phyloP scores from a whole-genome alignment of 495 filamentous ascomycete genomes.

The Hypoxylon intermedium region DNA sequence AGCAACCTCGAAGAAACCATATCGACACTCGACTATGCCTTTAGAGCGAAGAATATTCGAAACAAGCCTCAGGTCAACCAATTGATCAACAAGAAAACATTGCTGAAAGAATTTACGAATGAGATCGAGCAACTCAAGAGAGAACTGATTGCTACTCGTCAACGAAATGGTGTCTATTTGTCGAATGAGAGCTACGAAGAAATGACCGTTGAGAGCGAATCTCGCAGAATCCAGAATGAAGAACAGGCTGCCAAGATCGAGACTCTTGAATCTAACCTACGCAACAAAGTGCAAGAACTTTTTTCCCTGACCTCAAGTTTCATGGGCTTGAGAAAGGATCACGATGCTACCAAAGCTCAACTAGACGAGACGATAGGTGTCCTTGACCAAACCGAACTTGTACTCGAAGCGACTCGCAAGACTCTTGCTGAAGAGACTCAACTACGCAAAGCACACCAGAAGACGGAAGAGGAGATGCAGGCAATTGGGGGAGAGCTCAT shows the following conservation, averaged over 20 bases:
- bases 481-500: slow-evolving; percentile 76
- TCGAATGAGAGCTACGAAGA: slow-evolving; percentile 84
- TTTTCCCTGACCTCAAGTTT: slow-evolving; percentile 84
- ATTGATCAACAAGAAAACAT: slow-evolving; percentile 86
- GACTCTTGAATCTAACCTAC: slow-evolving; percentile 84
- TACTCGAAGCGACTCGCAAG: slow-evolving; percentile 75
- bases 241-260: slow-evolving; percentile 93
- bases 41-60: slow-evolving; percentile 95
- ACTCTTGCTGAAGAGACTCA: slow-evolving; percentile 79
- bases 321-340: slow-evolving; percentile 82
- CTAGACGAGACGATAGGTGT: slow-evolving; percentile 80
- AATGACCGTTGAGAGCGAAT: slow-evolving; percentile 88
- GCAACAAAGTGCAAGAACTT: slow-evolving; percentile 90
- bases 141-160: slow-evolving; percentile 89
- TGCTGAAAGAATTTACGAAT: slow-evolving; percentile 86
- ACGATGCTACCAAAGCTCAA: slow-evolving; percentile 72
- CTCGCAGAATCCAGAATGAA: slow-evolving; percentile 86
- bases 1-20: slow-evolving; percentile 97
- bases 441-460: slow-evolving; percentile 82
- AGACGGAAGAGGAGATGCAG: slow-evolving; percentile 79
- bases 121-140: slow-evolving; percentile 95
- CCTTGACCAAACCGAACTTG: slow-evolving; percentile 84
- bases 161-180: slow-evolving; percentile 94
- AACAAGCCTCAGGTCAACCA: slow-evolving; percentile 97
- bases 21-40: slow-evolving; percentile 95